Evolutionary conservation across 768 basidiomycete genomes (phyloP).

Genomic region (Boletellus ananas): DNA sequence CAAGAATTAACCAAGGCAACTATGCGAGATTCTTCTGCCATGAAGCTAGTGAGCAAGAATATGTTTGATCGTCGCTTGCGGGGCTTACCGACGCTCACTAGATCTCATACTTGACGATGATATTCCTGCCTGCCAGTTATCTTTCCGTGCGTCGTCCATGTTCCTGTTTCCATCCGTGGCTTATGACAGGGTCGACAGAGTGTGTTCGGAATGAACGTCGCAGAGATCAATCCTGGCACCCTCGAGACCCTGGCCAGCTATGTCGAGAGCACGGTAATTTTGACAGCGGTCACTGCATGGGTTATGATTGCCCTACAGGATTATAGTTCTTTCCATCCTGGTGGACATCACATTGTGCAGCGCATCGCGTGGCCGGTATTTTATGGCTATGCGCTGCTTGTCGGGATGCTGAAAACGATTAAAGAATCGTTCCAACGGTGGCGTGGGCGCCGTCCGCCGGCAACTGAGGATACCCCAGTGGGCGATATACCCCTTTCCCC

Average conservation of each 20-base stretch:
- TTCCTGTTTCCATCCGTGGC: background rate
- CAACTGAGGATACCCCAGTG: too few relatives aligned
- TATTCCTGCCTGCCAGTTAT: slow-evolving; percentile 57
- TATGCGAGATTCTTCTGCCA: slow-evolving; percentile 38
- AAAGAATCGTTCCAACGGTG: background rate
- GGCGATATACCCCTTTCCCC: too few relatives aligned
- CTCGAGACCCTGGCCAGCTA: slow-evolving; percentile 37
- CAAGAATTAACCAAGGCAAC: slow-evolving; percentile 46
- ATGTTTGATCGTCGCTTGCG: background rate
- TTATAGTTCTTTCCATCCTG: slow-evolving; percentile 21
- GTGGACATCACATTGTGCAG: background rate
- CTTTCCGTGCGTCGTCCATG: slow-evolving; percentile 20
- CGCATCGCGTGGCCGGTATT: slow-evolving; percentile 23
- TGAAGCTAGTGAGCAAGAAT: slow-evolving; percentile 28
- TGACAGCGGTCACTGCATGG: slow-evolving; percentile 55
- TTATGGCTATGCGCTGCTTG: background rate
- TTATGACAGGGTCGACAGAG: slow-evolving; percentile 24
- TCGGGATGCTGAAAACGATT: background rate
- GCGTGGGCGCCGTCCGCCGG: background rate
- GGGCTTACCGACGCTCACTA: slow-evolving; percentile 19
- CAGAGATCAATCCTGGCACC: slow-evolving; percentile 28
- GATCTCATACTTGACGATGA: slow-evolving; percentile 57
- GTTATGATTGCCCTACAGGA: slow-evolving; percentile 50
- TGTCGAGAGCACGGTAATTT: slow-evolving; percentile 40
- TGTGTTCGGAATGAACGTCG: slow-evolving; percentile 29